Conservation (phyloP, 2,329 filamentous ascomycete species). For the Penicillium sp. region DNA sequence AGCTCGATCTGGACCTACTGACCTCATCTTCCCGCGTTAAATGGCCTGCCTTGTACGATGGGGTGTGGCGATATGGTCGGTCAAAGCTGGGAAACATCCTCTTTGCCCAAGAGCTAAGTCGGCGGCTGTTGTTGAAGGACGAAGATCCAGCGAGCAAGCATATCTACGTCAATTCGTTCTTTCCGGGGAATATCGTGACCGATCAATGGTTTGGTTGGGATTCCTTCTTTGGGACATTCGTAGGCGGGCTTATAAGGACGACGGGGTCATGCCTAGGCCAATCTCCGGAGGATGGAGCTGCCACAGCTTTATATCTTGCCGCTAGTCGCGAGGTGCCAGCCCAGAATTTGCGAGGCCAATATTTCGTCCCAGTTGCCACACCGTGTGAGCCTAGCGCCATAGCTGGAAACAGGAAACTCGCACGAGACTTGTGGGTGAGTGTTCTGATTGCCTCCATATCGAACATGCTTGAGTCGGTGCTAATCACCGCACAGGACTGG, state of each 20-base stretch:
- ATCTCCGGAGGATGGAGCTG: slow-evolving; percentile 27
- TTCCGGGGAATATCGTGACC: slow-evolving; percentile 35
- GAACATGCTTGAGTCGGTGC: background rate
- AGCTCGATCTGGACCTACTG: slow-evolving; percentile 26
- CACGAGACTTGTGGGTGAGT: slow-evolving; percentile 38
- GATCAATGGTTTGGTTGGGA: slow-evolving; percentile 32
- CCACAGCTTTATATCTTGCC: slow-evolving; percentile 32
- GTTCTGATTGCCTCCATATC: background rate
- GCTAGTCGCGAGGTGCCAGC: slow-evolving; percentile 24
- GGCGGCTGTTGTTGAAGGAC: slow-evolving; percentile 21
- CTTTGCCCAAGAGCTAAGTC: slow-evolving; percentile 30
- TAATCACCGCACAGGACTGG: slow-evolving; percentile 17
- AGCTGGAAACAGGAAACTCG: slow-evolving; percentile 31
- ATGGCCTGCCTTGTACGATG: slow-evolving; percentile 21
- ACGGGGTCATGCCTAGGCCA: slow-evolving; percentile 27
- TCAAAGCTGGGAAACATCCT: slow-evolving; percentile 36
- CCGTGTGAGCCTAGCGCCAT: slow-evolving; percentile 24
- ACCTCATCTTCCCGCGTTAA: slow-evolving; percentile 24
- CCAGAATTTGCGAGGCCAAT: slow-evolving; percentile 28
- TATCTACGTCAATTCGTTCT: slow-evolving; percentile 34
- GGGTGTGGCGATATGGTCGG: slow-evolving; percentile 32
- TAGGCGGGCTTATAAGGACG: slow-evolving; percentile 22
- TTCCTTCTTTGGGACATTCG: slow-evolving; percentile 22
- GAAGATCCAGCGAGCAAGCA: slow-evolving; percentile 17
- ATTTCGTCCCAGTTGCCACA: slow-evolving; percentile 40